A percentile compares a stretch with the other conserved stretches of the same genome.
These are phyloP conservation scores for Microcyclosporella mali DNA, from an alignment of 2,329 filamentous ascomycete genomes.

Conservation along the genomic window DNA sequence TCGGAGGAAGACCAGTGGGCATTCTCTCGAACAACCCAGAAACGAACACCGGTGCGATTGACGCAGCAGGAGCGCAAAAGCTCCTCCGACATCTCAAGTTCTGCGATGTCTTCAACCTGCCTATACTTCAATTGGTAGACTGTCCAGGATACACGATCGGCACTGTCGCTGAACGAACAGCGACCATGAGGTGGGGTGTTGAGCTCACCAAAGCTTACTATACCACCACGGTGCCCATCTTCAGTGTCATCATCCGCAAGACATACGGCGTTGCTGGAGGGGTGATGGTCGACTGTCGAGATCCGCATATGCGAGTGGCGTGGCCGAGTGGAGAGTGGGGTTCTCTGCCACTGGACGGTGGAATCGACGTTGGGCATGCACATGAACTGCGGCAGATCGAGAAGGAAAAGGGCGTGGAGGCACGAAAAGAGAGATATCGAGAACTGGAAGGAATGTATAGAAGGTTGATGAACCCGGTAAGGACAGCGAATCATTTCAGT, in stretches of 20 bases:
- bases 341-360: constrained; percentile 56
- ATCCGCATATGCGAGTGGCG: constrained; percentile 55
- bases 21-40: constrained; percentile 57
- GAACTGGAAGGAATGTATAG: constrained; percentile 56
- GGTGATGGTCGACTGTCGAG: constrained; percentile 57
- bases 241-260: constrained; percentile 56
- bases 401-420: constrained; percentile 45
- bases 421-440: constrained; percentile 45
- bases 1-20: constrained; percentile 53
- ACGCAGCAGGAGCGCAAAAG: constrained; percentile 56
- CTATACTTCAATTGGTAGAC: constrained; percentile 58
- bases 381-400: constrained; percentile 53
- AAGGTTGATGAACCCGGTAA: constrained; percentile 58
- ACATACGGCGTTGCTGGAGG: constrained; percentile 60
- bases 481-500: constrained; percentile 58
- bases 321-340: constrained; percentile 62
- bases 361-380: constrained; percentile 59
- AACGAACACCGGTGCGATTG: constrained; percentile 55
- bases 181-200: constrained; percentile 60
- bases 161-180: constrained; percentile 55
- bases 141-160: constrained; percentile 59
- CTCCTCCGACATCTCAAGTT: constrained; percentile 56
- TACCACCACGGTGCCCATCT: constrained; percentile 56
- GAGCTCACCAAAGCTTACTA: constrained; percentile 57
- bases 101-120: constrained; percentile 60